A percentile compares a stretch with the other conserved stretches of the same genome.
Conservation (phyloP, 2,329 filamentous ascomycete species). For the Colletotrichum liaoningense region DNA sequence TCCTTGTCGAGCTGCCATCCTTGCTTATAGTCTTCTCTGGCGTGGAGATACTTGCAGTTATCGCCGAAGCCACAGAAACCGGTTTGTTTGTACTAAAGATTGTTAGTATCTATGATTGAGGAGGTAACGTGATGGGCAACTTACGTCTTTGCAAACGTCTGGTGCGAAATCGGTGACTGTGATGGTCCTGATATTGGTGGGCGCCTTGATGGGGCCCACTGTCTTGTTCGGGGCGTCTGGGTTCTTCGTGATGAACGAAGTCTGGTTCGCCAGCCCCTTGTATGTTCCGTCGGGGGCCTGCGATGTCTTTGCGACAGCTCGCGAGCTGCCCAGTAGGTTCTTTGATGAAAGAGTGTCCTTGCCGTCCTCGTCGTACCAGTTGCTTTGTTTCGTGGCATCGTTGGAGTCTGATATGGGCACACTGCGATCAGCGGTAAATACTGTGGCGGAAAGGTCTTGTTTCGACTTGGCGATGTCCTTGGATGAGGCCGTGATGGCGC, state of each 20-base stretch:
- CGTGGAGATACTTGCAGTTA: constrained; percentile 84
- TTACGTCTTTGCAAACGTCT: constrained; percentile 88
- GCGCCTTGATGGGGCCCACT: constrained; percentile 88
- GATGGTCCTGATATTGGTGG: constrained; percentile 90
- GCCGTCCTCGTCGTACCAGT: constrained; percentile 88
- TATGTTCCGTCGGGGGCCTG: constrained; percentile 73
- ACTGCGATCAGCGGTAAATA: constrained; percentile 71
- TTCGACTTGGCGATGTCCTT: constrained; percentile 53
- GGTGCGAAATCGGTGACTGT: constrained; percentile 92
- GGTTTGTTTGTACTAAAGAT: constrained; percentile 51
- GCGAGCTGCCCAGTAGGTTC: constrained; percentile 69
- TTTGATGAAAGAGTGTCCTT: constrained; percentile 58
- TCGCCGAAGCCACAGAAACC: constrained; percentile 74
- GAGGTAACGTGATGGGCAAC: too few relatives aligned
- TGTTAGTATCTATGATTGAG: too few relatives aligned
- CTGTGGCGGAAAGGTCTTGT: constrained; percentile 61
- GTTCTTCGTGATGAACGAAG: constrained; percentile 83
- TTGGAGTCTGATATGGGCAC: constrained; percentile 75
- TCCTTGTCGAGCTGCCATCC: constrained; percentile 96
- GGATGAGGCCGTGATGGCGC: constrained; percentile 74
- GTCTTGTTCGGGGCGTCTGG: constrained; percentile 75
- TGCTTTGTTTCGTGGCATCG: constrained; percentile 88
- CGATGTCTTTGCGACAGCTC: constrained; percentile 41
- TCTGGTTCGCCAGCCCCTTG: constrained; percentile 78
- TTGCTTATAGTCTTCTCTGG: constrained; percentile 83